A percentile compares a stretch with the other conserved stretches of the same genome.
Conservation (phyloP, 2,329 filamentous ascomycete species). For the Curvularia spicifera region DNA sequence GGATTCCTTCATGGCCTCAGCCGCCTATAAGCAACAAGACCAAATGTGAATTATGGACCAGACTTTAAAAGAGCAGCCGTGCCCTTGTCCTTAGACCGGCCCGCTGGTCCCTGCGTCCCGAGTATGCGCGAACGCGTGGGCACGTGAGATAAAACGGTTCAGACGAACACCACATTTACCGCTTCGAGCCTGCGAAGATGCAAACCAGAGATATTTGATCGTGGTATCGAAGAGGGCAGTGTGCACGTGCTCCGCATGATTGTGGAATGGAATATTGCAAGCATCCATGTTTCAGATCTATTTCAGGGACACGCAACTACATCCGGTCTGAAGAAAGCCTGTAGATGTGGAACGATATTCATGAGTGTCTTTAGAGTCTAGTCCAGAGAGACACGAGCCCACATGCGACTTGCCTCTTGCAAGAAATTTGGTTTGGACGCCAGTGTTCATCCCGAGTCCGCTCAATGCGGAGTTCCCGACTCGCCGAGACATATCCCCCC, state of each 20-base stretch:
- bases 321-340: background rate
- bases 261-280: background rate
- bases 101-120: conserved; percentile 5
- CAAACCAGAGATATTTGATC: background rate
- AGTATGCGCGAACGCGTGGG: conserved; percentile 13
- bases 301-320: background rate
- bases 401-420: background rate
- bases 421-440: background rate
- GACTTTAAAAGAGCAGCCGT: background rate
- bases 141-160: conserved; percentile 11
- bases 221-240: background rate
- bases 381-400: background rate
- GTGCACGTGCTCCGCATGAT: background rate
- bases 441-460: conserved; percentile 3
- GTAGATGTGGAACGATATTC: background rate
- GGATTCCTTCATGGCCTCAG: background rate
- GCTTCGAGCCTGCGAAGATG: too few species aligned
- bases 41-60: background rate
- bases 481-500: conserved; percentile 18
- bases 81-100: conserved; percentile 11
- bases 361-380: background rate
- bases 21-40: background rate
- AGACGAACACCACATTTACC: background rate
- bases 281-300: background rate
- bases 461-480: conserved; percentile 17